Evolutionary conservation across 2,329 filamentous ascomycete species (phyloP).

Genomic region (Xylariales sp.): DNA sequence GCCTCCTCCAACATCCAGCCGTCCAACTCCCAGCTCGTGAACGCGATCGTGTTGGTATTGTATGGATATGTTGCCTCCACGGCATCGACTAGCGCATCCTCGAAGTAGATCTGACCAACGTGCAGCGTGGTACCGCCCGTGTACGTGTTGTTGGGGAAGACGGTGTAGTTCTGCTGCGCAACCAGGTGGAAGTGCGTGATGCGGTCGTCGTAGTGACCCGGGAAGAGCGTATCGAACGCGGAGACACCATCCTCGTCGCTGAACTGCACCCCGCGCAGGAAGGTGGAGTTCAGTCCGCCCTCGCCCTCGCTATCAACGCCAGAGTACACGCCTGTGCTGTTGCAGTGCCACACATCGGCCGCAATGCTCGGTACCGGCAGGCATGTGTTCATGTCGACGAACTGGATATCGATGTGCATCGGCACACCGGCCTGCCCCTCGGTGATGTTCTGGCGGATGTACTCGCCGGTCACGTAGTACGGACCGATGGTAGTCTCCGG

Average conservation of each 20-base stretch:
- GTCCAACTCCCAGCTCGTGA: slow-evolving; percentile 5
- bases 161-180: slow-evolving; percentile 34
- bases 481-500: slow-evolving; percentile 50
- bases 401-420: slow-evolving; percentile 46
- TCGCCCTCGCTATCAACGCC: slow-evolving; percentile 33
- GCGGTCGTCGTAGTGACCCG: slow-evolving; percentile 39
- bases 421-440: slow-evolving; percentile 43
- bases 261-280: slow-evolving; percentile 34
- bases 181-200: slow-evolving; percentile 45
- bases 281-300: slow-evolving; percentile 37
- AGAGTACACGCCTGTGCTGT: slow-evolving; percentile 42
- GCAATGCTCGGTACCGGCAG: slow-evolving; percentile 41
- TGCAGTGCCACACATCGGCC: slow-evolving; percentile 48
- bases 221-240: slow-evolving; percentile 36
- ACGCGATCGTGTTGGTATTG: slow-evolving; percentile 3
- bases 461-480: slow-evolving; percentile 51
- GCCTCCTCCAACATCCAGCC: slow-evolving; percentile 5
- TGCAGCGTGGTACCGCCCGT: slow-evolving; percentile 40
- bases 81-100: slow-evolving; percentile 48
- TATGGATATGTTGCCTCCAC: slow-evolving; percentile 4
- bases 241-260: slow-evolving; percentile 36
- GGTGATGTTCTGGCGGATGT: slow-evolving; percentile 41
- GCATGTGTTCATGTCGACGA: slow-evolving; percentile 51
- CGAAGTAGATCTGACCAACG: slow-evolving; percentile 64
- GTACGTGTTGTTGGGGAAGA: slow-evolving; percentile 41